phyloP scores from a whole-genome alignment of 768 basidiomycete genomes.

The Heimioporus sp. region DNA sequence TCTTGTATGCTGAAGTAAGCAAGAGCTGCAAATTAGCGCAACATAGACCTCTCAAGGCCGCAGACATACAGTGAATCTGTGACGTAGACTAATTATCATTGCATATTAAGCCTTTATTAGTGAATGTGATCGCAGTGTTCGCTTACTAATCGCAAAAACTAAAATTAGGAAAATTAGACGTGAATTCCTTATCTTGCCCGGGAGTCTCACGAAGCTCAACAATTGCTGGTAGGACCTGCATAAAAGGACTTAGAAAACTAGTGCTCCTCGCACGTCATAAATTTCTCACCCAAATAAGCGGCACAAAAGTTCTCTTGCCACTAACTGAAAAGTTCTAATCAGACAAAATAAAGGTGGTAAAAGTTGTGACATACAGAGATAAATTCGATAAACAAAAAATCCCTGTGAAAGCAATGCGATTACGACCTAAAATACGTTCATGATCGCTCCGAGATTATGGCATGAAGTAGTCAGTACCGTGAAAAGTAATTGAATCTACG shows the following conservation, averaged over 20 bases:
- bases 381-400: slow-evolving; percentile 8
- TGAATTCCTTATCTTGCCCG: no score
- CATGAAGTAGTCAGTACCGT: not conserved
- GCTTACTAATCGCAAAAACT: no score
- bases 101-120: no score
- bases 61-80: no score
- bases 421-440: not conserved
- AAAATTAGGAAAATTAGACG: no score
- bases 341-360: not conserved
- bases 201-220: not conserved
- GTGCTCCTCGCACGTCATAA: slow-evolving; percentile 10
- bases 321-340: not conserved
- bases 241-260: not conserved
- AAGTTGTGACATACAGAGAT: not conserved
- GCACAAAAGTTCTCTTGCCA: not conserved
- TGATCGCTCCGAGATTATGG: no score
- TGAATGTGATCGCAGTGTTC: no score
- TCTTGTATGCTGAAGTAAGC: no score
- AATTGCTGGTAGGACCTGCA: not conserved
- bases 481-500: slow-evolving; percentile 1
- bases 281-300: slow-evolving; percentile 2
- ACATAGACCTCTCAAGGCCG: no score
- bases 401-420: slow-evolving; percentile 4
- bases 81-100: no score
- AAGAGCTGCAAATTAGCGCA: no score